Evolutionary conservation across 306 rosid species (phyloP).

Genomic region (Cicer chorassanicum): DNA sequence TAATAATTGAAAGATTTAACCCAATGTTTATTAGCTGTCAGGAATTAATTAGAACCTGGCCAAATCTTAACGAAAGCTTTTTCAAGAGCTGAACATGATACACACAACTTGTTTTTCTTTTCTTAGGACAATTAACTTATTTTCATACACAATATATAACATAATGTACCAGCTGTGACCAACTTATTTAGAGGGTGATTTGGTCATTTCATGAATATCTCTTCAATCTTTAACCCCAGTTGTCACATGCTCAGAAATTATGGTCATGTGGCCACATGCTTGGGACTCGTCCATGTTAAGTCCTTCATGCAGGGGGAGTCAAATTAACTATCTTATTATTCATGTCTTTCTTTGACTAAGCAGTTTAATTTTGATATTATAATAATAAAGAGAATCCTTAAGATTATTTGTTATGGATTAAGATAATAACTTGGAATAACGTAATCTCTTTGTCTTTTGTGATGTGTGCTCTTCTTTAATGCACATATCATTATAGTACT

Average conservation of each 20-base stretch:
- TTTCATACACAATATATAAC: slow-evolving; percentile 44
- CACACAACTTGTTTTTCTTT: slow-evolving; percentile 51
- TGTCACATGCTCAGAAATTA: slow-evolving; percentile 80
- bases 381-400: slow-evolving; percentile 41
- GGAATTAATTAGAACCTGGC: slow-evolving; percentile 67
- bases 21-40: slow-evolving; percentile 80
- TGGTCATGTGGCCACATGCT: slow-evolving; percentile 97
- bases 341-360: slow-evolving; percentile 65
- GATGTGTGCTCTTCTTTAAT: slow-evolving; percentile 38
- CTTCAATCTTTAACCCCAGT: slow-evolving; percentile 55
- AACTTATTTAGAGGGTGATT: slow-evolving; percentile 53
- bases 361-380: slow-evolving; percentile 34
- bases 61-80: slow-evolving; percentile 79
- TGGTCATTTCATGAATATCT: slow-evolving; percentile 50
- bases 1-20: slow-evolving; percentile 72
- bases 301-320: slow-evolving; percentile 68
- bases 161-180: slow-evolving; percentile 44
- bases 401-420: slow-evolving; percentile 45
- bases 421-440: slow-evolving; percentile 28
- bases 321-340: slow-evolving; percentile 52
- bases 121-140: slow-evolving; percentile 55
- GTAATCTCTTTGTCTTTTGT: slow-evolving; percentile 45
- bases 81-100: slow-evolving; percentile 58
- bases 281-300: slow-evolving; percentile 71
- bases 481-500: slow-evolving; percentile 33